Conservation (phyloP, 352 stramenopile genomes). For the Poterioochromonas sp. region DNA sequence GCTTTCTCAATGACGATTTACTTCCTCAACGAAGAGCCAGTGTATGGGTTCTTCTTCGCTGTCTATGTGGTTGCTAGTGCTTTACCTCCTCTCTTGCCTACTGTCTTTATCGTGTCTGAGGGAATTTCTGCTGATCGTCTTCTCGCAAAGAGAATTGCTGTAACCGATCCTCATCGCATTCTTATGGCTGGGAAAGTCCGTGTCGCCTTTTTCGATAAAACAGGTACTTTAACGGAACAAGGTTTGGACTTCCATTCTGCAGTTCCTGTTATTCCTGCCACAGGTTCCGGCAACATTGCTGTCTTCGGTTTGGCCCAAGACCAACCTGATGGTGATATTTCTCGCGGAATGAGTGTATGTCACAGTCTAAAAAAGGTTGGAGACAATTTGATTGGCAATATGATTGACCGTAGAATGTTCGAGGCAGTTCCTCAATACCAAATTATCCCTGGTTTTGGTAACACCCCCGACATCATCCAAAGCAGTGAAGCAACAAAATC, state of each 20-base stretch:
- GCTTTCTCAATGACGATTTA: conserved; percentile 60
- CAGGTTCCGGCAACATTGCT: neutral
- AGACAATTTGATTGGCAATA: conserved; percentile 64
- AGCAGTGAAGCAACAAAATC: conserved; percentile 27
- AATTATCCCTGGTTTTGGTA: conserved; percentile 50
- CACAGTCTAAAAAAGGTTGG: conserved; percentile 64
- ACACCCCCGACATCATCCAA: conserved; percentile 41
- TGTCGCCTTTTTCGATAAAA: conserved; percentile 76
- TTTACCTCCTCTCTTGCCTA: conserved; percentile 67
- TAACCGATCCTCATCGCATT: conserved; percentile 66
- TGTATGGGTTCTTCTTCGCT: conserved; percentile 68
- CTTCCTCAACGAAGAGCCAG: conserved; percentile 58
- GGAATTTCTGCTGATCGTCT: conserved; percentile 69
- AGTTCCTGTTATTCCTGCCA: neutral
- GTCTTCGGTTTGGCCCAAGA: neutral
- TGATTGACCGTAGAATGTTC: conserved; percentile 76
- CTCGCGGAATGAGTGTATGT: conserved; percentile 58
- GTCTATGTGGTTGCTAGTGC: conserved; percentile 44
- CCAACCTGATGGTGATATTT: conserved; percentile 40
- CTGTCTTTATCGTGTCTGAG: conserved; percentile 73
- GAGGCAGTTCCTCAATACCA: conserved; percentile 58
- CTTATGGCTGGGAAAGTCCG: conserved; percentile 74
- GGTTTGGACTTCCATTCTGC: conserved; percentile 49
- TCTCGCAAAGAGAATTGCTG: conserved; percentile 60
- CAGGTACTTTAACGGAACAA: conserved; percentile 72